Evolutionary conservation across 2,329 filamentous ascomycete genomes (phyloP).

Genomic region (Botryosphaeria dothidea): DNA sequence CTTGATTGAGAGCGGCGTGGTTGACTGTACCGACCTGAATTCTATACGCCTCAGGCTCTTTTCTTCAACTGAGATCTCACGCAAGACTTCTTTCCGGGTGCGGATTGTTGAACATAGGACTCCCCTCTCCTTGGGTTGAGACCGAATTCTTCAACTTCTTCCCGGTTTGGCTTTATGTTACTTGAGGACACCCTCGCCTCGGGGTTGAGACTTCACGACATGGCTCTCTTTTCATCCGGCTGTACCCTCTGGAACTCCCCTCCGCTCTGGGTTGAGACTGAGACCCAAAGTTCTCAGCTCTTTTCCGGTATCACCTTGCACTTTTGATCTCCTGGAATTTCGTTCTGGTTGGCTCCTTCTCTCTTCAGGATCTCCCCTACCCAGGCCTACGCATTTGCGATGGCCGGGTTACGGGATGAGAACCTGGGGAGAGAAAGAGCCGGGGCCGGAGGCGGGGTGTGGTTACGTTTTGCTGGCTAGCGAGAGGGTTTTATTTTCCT

Average conservation of each 20-base stretch:
- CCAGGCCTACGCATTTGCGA: background rate
- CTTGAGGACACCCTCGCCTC: too few relatives aligned
- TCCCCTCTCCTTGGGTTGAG: too few relatives aligned
- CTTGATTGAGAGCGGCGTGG: too few relatives aligned
- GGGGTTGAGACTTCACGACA: too few relatives aligned
- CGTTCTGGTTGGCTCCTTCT: background rate
- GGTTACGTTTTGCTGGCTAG: slow-evolving; percentile 9
- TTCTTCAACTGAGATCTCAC: too few relatives aligned
- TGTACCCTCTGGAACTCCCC: background rate
- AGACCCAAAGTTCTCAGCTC: background rate
- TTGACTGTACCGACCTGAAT: too few relatives aligned
- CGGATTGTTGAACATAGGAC: too few relatives aligned
- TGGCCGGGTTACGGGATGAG: slow-evolving; percentile 4
- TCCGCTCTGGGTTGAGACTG: background rate
- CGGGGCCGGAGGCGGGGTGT: background rate
- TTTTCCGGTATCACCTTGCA: background rate
- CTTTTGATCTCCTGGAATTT: too few relatives aligned
- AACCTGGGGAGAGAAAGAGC: background rate
- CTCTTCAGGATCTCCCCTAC: background rate
- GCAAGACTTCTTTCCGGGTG: too few relatives aligned
- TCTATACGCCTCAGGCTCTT: too few relatives aligned
- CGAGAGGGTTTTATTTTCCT: slow-evolving; percentile 13
- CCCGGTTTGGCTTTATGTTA: too few relatives aligned
- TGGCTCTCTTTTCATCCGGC: background rate
- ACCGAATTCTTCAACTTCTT: too few relatives aligned